These are phyloP conservation scores for Domatiomyces catenatus DNA, from an alignment of 2,329 filamentous ascomycete genomes.

Conservation along the genomic window DNA sequence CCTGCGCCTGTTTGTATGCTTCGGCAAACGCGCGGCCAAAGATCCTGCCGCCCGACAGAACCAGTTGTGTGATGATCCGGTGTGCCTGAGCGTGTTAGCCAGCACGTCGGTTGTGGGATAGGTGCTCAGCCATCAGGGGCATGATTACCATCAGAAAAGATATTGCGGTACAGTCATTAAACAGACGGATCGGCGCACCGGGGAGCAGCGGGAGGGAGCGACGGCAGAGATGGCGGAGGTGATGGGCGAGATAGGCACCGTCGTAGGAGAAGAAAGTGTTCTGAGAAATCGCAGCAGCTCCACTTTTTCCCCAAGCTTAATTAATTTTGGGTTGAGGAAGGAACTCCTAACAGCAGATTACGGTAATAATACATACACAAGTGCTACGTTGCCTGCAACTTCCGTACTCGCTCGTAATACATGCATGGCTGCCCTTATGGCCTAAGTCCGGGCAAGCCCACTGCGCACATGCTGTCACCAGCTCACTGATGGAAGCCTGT, in stretches of 20 bases:
- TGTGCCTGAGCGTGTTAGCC: slow-evolving; percentile 51
- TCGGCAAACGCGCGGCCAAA: slow-evolving; percentile 85
- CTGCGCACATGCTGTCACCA: background rate
- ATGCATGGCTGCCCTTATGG: background rate
- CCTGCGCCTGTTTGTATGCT: slow-evolving; percentile 88
- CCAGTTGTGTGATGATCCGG: slow-evolving; percentile 83
- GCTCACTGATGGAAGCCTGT: background rate
- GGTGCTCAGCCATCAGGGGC: background rate
- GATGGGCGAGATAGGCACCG: background rate
- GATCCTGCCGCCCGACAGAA: slow-evolving; percentile 78
- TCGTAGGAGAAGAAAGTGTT: background rate
- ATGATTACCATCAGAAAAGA: background rate
- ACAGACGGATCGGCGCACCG: background rate
- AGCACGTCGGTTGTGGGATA: background rate
- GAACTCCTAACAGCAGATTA: no score
- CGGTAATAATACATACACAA: no score
- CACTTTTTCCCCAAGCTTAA: background rate
- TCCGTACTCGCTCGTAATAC: no score
- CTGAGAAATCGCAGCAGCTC: background rate
- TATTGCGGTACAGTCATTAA: background rate
- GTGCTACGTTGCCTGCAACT: no score
- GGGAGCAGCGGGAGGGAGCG: background rate
- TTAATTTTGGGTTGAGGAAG: background rate
- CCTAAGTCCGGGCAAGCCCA: background rate
- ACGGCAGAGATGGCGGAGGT: background rate